Conservation (phyloP, 139 green algal species). For the Auxenochlorella protothecoides region DNA sequence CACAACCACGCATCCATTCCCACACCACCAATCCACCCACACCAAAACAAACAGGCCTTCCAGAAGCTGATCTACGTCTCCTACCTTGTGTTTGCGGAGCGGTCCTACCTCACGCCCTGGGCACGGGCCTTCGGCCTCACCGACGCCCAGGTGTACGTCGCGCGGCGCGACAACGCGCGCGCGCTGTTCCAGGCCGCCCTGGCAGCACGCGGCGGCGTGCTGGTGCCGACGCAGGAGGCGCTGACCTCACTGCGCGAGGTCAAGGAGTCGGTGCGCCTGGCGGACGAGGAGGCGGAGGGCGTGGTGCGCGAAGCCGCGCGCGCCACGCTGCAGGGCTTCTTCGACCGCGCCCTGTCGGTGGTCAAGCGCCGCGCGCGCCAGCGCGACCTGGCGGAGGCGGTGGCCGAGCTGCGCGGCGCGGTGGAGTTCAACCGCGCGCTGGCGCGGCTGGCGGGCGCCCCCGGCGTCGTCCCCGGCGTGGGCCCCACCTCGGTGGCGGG, state of each 20-base stretch:
- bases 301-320: slow-evolving; percentile 47
- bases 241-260: slow-evolving; percentile 35
- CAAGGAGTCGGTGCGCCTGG: slow-evolving; percentile 57
- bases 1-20: too few relatives aligned
- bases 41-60: slow-evolving; percentile 46
- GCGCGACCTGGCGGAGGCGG: slow-evolving; percentile 18
- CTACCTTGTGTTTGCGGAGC: slow-evolving; percentile 71
- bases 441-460: slow-evolving; percentile 14
- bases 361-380: slow-evolving; percentile 43
- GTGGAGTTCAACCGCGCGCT: slow-evolving; percentile 46
- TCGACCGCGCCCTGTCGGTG: slow-evolving; percentile 56
- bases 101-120: slow-evolving; percentile 89
- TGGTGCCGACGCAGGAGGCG: slow-evolving; percentile 39
- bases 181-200: slow-evolving; percentile 55
- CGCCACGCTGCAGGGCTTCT: slow-evolving; percentile 44
- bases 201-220: slow-evolving; percentile 35
- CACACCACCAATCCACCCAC: too few relatives aligned
- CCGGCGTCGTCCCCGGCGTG: slow-evolving; percentile 35
- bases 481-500: slow-evolving; percentile 28
- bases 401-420: slow-evolving; percentile 28
- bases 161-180: slow-evolving; percentile 68
- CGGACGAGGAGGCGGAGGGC: slow-evolving; percentile 70
- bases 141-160: slow-evolving; percentile 73
- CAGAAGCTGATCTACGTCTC: slow-evolving; percentile 96
- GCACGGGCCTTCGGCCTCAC: slow-evolving; percentile 81